Evolutionary conservation across 768 basidiomycete species (phyloP).

Genomic region (Auricularia heimuer): DNA sequence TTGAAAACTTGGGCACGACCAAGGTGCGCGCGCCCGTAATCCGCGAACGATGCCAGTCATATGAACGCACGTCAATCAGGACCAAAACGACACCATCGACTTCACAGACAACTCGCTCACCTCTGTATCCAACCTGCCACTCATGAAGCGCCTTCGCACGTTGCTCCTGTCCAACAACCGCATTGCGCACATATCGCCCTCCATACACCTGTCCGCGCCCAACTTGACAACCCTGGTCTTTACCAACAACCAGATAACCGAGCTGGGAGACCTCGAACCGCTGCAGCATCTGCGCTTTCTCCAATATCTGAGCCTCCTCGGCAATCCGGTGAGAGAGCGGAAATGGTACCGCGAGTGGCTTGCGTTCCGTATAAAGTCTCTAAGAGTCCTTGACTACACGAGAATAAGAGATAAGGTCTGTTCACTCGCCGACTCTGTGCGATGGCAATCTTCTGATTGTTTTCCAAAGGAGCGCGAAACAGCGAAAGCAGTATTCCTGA

Average conservation of each 20-base stretch:
- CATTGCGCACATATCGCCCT: conserved; percentile 71
- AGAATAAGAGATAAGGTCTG: conserved; percentile 86
- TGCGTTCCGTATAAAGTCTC: conserved; percentile 74
- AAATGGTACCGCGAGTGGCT: conserved; percentile 98
- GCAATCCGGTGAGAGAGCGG: conserved; percentile 80
- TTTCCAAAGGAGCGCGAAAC: conserved; percentile 62
- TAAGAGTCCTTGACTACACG: conserved; percentile 92
- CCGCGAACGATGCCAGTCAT: neutral
- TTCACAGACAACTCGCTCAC: conserved; percentile 85
- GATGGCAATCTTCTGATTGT: conserved; percentile 11
- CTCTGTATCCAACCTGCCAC: conserved; percentile 74
- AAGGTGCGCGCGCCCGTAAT: conserved; percentile 39
- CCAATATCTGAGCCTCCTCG: conserved; percentile 65
- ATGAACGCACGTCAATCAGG: conserved; percentile 32
- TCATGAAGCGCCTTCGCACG: conserved; percentile 74
- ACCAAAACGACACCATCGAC: conserved; percentile 91
- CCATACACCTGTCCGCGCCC: conserved; percentile 73
- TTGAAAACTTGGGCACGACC: conserved; percentile 94
- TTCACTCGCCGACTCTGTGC: neutral
- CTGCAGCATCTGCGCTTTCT: conserved; percentile 66
- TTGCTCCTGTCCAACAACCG: conserved; percentile 87
- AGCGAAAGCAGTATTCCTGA: conserved; percentile 67
- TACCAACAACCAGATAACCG: conserved; percentile 69
- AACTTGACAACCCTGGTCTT: conserved; percentile 77
- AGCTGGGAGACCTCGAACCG: conserved; percentile 79